These are phyloP conservation scores for Schwanniomyces vanrijiae DNA, from an alignment of 805 yeast genomes.

Conservation along the genomic window DNA sequence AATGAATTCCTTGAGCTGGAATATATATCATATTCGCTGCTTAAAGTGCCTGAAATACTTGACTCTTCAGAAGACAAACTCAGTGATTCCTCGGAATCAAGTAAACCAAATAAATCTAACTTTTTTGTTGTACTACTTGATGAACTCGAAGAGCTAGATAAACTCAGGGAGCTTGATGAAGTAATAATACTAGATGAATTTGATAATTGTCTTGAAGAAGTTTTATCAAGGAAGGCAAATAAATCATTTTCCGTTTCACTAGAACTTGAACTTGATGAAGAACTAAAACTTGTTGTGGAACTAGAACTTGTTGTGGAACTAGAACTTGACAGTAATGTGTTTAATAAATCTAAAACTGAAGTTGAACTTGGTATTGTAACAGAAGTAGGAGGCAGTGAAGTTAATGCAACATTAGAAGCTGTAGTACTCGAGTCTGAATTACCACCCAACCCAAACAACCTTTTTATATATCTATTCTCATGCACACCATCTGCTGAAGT, in stretches of 20 bases:
- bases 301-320: conserved; percentile 6
- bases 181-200: background rate
- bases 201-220: conserved; percentile 2
- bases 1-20: background rate
- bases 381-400: conserved; percentile 6
- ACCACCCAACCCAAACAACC: background rate
- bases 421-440: background rate
- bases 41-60: background rate
- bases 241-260: conserved; percentile 3
- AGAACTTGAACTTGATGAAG: conserved; percentile 8
- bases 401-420: conserved; percentile 5
- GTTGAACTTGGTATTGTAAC: conserved; percentile 4
- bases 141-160: conserved; percentile 1
- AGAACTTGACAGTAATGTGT: background rate
- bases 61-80: conserved; percentile 1
- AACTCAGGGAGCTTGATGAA: background rate
- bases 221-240: conserved; percentile 5
- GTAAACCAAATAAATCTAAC: background rate
- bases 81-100: background rate
- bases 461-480: background rate
- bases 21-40: too few relatives aligned
- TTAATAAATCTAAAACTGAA: background rate
- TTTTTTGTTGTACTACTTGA: background rate
- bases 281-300: conserved; percentile 6
- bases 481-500: background rate